These are phyloP conservation scores for Boletus reticulatus DNA, from an alignment of 768 basidiomycete genomes.

Conservation along the genomic window DNA sequence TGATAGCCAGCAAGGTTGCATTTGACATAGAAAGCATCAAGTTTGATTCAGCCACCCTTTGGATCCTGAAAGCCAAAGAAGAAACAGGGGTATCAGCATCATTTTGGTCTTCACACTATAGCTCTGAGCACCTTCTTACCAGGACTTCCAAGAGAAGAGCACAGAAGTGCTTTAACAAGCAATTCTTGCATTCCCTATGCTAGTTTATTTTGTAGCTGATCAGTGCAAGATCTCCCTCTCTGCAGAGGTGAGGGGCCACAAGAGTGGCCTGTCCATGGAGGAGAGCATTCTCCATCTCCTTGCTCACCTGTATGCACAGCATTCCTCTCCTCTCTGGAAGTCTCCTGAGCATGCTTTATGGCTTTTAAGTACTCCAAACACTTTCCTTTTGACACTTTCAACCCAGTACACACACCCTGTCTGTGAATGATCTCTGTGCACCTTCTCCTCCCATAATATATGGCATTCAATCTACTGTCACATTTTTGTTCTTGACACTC, in stretches of 20 bases:
- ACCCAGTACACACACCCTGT: too few species aligned
- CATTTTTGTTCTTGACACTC: too few species aligned
- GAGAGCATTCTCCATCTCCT: conserved; percentile 68
- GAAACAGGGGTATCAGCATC: conserved; percentile 36
- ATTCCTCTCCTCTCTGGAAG: conserved; percentile 82
- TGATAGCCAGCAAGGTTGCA: too few species aligned
- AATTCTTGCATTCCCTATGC: conserved; percentile 72
- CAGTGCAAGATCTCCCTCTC: conserved; percentile 74
- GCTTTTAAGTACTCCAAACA: conserved; percentile 59
- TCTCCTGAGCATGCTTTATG: conserved; percentile 58
- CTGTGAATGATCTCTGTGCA: too few species aligned
- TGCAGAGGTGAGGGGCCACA: conserved; percentile 52
- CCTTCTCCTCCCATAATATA: too few species aligned
- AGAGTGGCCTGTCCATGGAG: conserved; percentile 38
- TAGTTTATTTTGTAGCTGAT: conserved; percentile 81
- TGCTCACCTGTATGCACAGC: conserved; percentile 86
- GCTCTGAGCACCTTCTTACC: background rate
- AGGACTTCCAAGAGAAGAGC: conserved; percentile 55
- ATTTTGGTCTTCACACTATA: background rate
- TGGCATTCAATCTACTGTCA: too few species aligned
- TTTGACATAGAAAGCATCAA: too few species aligned
- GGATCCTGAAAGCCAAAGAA: conserved; percentile 44
- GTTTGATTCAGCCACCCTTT: too few species aligned
- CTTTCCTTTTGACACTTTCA: conserved; percentile 28
- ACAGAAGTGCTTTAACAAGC: conserved; percentile 72